Evolutionary conservation across 805 yeast genomes (phyloP).

Genomic region (Ogataea neopini): DNA sequence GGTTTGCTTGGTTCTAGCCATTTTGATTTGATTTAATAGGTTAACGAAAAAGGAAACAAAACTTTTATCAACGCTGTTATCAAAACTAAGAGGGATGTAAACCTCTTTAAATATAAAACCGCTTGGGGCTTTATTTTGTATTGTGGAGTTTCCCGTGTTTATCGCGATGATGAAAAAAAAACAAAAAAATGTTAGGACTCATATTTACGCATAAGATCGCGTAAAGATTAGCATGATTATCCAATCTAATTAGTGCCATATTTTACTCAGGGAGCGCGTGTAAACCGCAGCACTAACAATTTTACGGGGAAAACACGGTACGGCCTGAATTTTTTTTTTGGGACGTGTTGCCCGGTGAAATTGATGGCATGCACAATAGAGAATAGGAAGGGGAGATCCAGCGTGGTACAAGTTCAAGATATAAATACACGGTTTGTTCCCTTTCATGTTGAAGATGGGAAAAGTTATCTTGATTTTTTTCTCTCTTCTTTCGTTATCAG

Average conservation of each 20-base stretch:
- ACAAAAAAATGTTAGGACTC: constrained; percentile 3
- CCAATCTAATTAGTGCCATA: constrained; percentile 10
- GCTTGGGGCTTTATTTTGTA: not conserved
- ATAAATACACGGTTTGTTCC: constrained; percentile 19
- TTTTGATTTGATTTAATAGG: constrained; percentile 33
- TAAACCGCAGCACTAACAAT: constrained; percentile 17
- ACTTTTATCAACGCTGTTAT: not conserved
- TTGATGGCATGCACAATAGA: constrained; percentile 4
- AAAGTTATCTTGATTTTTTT: not conserved
- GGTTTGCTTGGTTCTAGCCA: constrained; percentile 95
- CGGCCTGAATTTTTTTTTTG: constrained; percentile 8
- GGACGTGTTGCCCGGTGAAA: constrained; percentile 5
- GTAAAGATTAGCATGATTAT: constrained; percentile 10
- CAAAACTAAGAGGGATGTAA: not conserved
- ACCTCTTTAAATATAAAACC: constrained; percentile 1
- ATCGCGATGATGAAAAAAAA: constrained; percentile 4
- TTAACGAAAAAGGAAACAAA: not conserved
- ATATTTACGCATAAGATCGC: constrained; percentile 11
- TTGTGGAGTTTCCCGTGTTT: constrained; percentile 11
- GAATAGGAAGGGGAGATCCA: constrained; percentile 3
- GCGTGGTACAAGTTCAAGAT: not conserved
- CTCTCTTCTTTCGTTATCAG: constrained; percentile 3
- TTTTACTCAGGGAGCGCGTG: constrained; percentile 16
- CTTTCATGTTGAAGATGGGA: not conserved
- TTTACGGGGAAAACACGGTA: constrained; percentile 10